Evolutionary conservation across 1,284 basidiomycete genomes (phyloP).

Genomic region (Moesziomyces globuligerus): DNA sequence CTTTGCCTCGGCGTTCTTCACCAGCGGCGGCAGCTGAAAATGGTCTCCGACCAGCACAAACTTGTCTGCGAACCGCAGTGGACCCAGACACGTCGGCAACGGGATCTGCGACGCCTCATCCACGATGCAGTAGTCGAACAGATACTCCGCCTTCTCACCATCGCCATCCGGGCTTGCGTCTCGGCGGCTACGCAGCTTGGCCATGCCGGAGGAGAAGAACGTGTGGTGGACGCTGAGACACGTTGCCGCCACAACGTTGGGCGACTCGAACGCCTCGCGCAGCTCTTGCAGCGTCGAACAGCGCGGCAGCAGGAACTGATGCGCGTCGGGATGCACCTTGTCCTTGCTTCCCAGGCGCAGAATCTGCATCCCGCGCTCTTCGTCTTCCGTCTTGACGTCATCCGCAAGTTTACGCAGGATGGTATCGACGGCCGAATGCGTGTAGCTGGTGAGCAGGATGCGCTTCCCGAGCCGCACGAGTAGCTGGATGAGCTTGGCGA

Average conservation of each 20-base stretch:
- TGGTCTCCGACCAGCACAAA: conserved; percentile 98
- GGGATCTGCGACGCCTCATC: conserved; percentile 99
- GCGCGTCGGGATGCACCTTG: conserved; percentile 75
- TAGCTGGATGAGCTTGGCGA: conserved; percentile 84
- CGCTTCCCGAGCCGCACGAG: conserved; percentile 84
- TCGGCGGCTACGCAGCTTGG: conserved; percentile 68
- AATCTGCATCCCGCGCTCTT: conserved; percentile 68
- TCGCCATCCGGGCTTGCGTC: conserved; percentile 5
- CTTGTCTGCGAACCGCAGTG: conserved; percentile 85
- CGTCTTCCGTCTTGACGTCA: conserved; percentile 71
- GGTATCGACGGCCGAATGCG: conserved; percentile 96
- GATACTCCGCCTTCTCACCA: conserved; percentile 68
- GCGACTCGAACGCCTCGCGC: conserved; percentile 81
- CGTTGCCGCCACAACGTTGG: conserved; percentile 94
- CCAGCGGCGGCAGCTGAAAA: conserved; percentile 87
- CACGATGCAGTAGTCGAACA: conserved; percentile 96
- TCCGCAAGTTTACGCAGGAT: conserved; percentile 79
- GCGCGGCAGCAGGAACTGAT: conserved; percentile 75
- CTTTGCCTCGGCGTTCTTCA: conserved; percentile 81
- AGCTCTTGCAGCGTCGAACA: conserved; percentile 68
- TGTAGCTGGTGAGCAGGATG: conserved; percentile 89
- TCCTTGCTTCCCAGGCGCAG: conserved; percentile 88
- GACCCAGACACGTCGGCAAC: conserved; percentile 91
- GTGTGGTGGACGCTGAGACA: conserved; percentile 91
- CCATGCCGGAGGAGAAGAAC: conserved; percentile 73